Conservation (phyloP, 371 early-diverging fungal genomes). For the Mortierella sp. region DNA sequence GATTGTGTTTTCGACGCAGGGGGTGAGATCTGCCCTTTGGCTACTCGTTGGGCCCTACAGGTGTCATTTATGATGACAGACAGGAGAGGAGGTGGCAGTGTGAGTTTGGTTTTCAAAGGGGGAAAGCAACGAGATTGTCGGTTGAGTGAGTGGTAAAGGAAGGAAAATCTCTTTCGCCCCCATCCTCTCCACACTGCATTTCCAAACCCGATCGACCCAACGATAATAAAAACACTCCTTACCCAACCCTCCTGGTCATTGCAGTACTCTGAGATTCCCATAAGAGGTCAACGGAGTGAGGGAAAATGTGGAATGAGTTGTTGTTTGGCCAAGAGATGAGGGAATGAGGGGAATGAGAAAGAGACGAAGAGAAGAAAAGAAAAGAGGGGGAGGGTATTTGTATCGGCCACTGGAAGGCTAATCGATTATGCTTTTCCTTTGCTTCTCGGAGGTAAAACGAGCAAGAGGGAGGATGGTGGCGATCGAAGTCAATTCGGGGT, state of each 20-base stretch:
- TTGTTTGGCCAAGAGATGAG: neutral
- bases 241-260: neutral
- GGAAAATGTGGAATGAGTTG: neutral
- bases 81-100: neutral
- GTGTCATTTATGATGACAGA: neutral
- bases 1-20: slow-evolving; percentile 54
- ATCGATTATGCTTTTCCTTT: neutral
- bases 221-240: neutral
- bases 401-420: neutral
- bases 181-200: neutral
- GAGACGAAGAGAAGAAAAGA: neutral
- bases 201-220: neutral
- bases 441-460: neutral
- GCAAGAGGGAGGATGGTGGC: neutral
- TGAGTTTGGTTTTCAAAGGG: neutral
- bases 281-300: neutral
- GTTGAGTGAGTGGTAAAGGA: neutral
- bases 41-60: slow-evolving; percentile 51
- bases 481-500: slow-evolving; percentile 1
- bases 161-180: neutral
- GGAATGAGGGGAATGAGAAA: neutral
- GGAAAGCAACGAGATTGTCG: neutral
- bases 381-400: neutral
- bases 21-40: slow-evolving; percentile 37
- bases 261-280: slow-evolving; percentile 5